Base-by-base conservation (phyloP, 306 rosid genomes). In the Dalbergia oliveri region DNA sequence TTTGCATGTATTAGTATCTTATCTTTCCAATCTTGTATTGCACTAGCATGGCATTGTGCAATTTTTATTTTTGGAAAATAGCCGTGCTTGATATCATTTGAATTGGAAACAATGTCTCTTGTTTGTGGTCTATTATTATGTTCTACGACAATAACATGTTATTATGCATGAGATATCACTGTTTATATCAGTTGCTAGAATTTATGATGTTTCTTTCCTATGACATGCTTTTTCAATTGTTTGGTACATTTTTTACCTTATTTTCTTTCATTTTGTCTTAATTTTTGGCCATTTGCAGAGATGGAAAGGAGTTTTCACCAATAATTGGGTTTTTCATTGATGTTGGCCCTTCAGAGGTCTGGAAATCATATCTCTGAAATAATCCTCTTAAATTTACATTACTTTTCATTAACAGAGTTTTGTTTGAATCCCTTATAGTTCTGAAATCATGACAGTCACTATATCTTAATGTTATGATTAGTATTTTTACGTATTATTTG, bases 241-340 rank as follows among this genome's bases (percentile, higher is more conserved):
- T 60, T 58, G 49, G 13, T 79, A 74, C 69, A 18, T 67, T 79
- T 18, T 35, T 53, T 69, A n/a, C 37, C 57, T 60, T 39, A 16
- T 44, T 4, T 67, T 37, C 54, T 34, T 35, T 54, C 33, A 8
- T 70, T 73, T 74, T 7, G 23, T 19, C 14, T n/a, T 34, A 54
- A 14, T 13, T 51, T 58, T 64, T 76, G 69, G 62, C 19, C 73
- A 49, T 65, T 6, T 73, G 80, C 88, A 94, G 98, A 77, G 97
- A 91, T 63, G 91, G 91, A 34, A 92, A 86, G 85, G 97, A 91
- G 84, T 94, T 94, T 71, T 87, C 98, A 4, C 97, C 97, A 67
- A 70, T 91, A 26, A 86, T 85, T 75, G 98, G 94, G 53, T 92
- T 92, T 85, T 94, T 90, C 66, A 43, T 86, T 44, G 82, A 88